Percentiles rank a stretch among this genome's conserved stretches.
Evolutionary conservation across 331 rosid species (phyloP).

Genomic region (Malus hybrid): DNA sequence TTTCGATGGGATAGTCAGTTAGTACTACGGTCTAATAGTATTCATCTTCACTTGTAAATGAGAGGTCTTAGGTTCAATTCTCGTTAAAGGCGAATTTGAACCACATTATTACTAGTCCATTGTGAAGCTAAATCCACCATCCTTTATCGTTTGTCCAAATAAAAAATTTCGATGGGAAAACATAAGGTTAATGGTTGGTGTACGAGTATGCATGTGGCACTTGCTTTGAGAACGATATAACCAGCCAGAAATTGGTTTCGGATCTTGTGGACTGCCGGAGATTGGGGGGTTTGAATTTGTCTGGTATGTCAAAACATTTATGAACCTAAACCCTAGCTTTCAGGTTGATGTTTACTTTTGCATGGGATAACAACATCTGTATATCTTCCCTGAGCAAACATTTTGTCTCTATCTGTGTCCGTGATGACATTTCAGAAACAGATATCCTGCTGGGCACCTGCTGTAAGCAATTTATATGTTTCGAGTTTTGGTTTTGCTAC

Average conservation of each 20-base stretch:
- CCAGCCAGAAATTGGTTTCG: neutral
- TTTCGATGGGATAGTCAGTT: neutral
- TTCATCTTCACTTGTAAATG: too few species aligned
- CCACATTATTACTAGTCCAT: too few species aligned
- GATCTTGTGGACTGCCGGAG: constrained; percentile 16
- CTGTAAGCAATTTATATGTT: neutral
- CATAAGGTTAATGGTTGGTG: neutral
- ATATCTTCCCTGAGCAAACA: neutral
- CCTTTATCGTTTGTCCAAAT: too few species aligned
- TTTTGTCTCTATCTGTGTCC: constrained; percentile 8
- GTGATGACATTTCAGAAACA: neutral
- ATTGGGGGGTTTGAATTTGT: neutral
- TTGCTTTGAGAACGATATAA: neutral
- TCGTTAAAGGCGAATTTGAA: too few species aligned
- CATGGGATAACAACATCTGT: constrained; percentile 3
- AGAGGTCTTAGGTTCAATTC: too few species aligned
- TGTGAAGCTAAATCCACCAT: too few species aligned
- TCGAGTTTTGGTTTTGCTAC: neutral
- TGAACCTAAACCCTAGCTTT: neutral
- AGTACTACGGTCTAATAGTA: too few species aligned
- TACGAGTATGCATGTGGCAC: too few species aligned
- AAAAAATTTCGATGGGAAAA: neutral
- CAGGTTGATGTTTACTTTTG: constrained; percentile 19
- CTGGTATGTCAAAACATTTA: neutral
- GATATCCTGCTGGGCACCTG: neutral